A percentile compares a stretch with the other conserved stretches of the same genome.
Evolutionary conservation across 805 yeast genomes (phyloP).

Genomic region (Candida takata): DNA sequence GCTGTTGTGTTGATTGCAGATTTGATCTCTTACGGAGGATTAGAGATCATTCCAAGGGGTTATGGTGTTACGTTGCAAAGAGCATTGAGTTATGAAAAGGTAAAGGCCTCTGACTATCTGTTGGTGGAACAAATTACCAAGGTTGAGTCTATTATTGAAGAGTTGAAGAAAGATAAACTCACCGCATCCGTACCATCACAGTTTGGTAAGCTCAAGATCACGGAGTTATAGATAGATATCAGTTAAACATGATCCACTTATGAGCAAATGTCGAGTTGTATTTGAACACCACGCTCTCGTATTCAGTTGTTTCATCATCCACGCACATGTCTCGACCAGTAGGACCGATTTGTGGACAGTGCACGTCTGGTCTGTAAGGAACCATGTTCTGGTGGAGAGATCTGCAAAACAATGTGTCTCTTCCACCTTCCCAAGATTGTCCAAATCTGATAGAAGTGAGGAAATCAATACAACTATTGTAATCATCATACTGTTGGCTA

Average conservation of each 20-base stretch:
- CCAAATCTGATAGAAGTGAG: conserved; percentile 14
- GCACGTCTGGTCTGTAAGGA: conserved; percentile 18
- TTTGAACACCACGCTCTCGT: conserved; percentile 3
- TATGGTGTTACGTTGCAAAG: conserved; percentile 38
- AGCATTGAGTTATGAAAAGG: conserved; percentile 36
- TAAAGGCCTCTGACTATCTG: conserved; percentile 48
- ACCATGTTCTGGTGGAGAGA: conserved; percentile 23
- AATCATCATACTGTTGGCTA: conserved; percentile 12
- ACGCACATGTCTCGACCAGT: conserved; percentile 23
- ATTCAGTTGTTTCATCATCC: conserved; percentile 13
- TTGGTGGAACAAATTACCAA: conserved; percentile 51
- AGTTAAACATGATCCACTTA: conserved; percentile 1
- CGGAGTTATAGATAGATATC: background rate
- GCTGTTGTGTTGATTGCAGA: conserved; percentile 67
- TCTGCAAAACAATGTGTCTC: conserved; percentile 22
- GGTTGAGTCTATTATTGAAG: conserved; percentile 26
- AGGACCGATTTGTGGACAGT: conserved; percentile 23
- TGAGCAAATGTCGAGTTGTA: conserved; percentile 1
- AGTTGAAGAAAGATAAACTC: conserved; percentile 13
- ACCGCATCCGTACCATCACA: conserved; percentile 3
- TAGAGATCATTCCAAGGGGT: conserved; percentile 42
- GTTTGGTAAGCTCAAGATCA: conserved; percentile 1
- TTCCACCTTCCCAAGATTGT: conserved; percentile 23
- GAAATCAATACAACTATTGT: conserved; percentile 11
- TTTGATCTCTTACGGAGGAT: conserved; percentile 41